A percentile compares a stretch with the other conserved stretches of the same genome.
Evolutionary conservation across 169 alveolate genomes (phyloP).

Genomic region (Eimeria zaria): DNA sequence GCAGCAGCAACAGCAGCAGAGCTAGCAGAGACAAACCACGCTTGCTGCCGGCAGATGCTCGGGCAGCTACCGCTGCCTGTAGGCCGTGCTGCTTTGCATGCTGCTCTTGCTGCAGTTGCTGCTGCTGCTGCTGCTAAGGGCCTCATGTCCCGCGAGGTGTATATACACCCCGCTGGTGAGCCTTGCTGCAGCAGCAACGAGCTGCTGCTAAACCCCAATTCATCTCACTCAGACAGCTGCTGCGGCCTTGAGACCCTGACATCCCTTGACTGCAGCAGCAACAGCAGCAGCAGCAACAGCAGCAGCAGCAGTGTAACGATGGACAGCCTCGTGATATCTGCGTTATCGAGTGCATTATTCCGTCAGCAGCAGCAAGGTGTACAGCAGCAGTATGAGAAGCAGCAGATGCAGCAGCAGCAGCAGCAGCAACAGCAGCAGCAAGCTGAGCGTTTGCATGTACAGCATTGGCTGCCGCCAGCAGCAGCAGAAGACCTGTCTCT

Average conservation of each 20-base stretch:
- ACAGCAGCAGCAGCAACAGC: background rate
- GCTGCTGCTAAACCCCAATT: background rate
- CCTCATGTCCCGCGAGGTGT: background rate
- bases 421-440: constrained; percentile 38
- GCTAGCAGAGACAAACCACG: background rate
- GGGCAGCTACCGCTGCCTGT: constrained; percentile 34
- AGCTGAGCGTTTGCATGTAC: constrained; percentile 7
- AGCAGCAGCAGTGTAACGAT: constrained; percentile 42
- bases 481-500: background rate
- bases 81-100: constrained; percentile 11
- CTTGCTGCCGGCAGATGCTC: background rate
- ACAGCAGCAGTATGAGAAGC: constrained; percentile 32
- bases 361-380: background rate
- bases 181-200: constrained; percentile 61
- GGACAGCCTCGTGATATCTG: constrained; percentile 26
- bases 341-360: background rate
- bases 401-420: too few relatives aligned
- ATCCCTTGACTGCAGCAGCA: background rate
- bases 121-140: constrained; percentile 38
- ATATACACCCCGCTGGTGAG: constrained; percentile 1
- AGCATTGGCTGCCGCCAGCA: constrained; percentile 26
- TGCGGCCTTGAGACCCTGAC: background rate
- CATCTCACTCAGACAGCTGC: constrained; percentile 19
- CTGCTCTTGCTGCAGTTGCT: constrained; percentile 53
- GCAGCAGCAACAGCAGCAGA: background rate